Evolutionary conservation across 176 grass and related monocot species (phyloP), one percentile per base, ranked within the genome.

Genomic region (Hordeum marinum): DNA sequence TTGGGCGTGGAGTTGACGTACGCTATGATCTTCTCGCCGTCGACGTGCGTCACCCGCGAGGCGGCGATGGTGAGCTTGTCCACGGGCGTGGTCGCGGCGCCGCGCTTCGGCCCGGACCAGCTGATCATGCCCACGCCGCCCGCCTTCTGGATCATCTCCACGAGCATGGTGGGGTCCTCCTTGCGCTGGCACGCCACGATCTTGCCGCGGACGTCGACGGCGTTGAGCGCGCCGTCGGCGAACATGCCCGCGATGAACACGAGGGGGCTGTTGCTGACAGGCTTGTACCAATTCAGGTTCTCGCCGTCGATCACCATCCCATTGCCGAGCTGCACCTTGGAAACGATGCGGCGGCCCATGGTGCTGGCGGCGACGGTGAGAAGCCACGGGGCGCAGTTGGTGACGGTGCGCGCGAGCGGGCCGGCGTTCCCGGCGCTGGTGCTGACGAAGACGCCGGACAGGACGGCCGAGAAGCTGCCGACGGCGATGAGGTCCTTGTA

Each of bases 311-410:
- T 9, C 54, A 76, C 79, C 20, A 78, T 1, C 9, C 88, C 76
- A 5, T 91, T 91, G 15, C 92, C 88, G n/a, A 97, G 92, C 34
- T n/a, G 71, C 14, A 92, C 27, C 1, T 34, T 45, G 9, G 90
- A 90, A 4, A 86, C 36, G 4, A 92, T 11, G 59, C 83, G 83
- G 6, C 90, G 79, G 17, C 86, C 84, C 80, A 87, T 85, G 52
- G 92, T 89, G 83, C 89, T 91, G 10, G 89, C 89, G 0, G 80
- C 92, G 25, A 87, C 85, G 21, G 91, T 92, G 50, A 92, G 87
- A 70, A 89, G n/a, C 84, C 91, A 90, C 0, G 87, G 91, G 12
- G 84, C 87, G 7, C 77, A 85, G 62, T 92, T 92, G 14, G 87
- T 84, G 39, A 92, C 67, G 7, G 87, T 87, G 0, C 24, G 65